Evolutionary conservation across 2,329 filamentous ascomycete species (phyloP).

Genomic region (Daldinia sp.): DNA sequence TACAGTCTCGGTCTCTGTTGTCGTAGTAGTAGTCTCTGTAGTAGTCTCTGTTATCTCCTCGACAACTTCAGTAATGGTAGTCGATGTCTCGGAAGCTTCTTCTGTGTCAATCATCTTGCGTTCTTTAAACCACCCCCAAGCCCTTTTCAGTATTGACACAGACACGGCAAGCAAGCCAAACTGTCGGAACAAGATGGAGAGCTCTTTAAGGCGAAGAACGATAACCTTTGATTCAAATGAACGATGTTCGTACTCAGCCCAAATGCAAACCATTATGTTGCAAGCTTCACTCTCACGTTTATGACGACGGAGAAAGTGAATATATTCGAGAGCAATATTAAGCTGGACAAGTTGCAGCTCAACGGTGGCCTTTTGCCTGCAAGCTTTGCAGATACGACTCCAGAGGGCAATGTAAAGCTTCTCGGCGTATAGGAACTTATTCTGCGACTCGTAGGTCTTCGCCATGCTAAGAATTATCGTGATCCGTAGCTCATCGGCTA

Average conservation of each 20-base stretch:
- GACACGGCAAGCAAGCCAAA: neutral
- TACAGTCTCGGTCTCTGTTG: neutral
- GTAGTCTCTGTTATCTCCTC: neutral
- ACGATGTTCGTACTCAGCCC: slow-evolving; percentile 57
- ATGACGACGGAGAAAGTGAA: slow-evolving; percentile 51
- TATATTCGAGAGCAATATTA: slow-evolving; percentile 55
- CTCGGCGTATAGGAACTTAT: slow-evolving; percentile 41
- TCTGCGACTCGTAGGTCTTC: neutral
- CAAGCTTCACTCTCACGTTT: slow-evolving; percentile 54
- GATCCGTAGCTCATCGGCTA: neutral
- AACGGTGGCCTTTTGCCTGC: slow-evolving; percentile 48
- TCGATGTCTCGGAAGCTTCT: neutral
- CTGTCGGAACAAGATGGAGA: neutral
- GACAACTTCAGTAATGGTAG: neutral
- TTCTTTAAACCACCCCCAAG: neutral
- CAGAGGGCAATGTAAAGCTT: slow-evolving; percentile 56
- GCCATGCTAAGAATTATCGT: neutral
- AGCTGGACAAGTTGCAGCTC: slow-evolving; percentile 56
- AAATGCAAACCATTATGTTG: slow-evolving; percentile 57
- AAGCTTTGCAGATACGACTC: slow-evolving; percentile 54
- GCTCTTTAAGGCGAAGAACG: neutral
- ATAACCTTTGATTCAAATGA: slow-evolving; percentile 42
- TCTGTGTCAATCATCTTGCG: neutral
- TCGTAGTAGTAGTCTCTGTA: neutral
- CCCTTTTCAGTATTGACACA: neutral